phyloP scores from a whole-genome alignment of 306 rosid species.

The Casuarina equisetifolia region DNA sequence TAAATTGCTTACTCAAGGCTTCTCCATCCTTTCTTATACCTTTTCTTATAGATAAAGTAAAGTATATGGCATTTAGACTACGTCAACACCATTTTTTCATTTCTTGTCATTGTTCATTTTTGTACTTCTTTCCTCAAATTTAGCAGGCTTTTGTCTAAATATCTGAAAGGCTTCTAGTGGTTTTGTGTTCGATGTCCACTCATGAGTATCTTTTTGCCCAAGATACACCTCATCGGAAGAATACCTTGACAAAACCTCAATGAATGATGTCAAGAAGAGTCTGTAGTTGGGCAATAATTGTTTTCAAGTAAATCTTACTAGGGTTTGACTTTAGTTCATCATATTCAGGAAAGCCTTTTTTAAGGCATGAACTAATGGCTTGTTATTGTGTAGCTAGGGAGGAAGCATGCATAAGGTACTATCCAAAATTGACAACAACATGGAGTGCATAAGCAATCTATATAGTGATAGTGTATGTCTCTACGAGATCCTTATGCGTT shows the following conservation, averaged over 20 bases:
- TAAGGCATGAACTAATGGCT: conserved; percentile 49
- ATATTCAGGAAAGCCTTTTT: conserved; percentile 41
- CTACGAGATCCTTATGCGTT: conserved; percentile 33
- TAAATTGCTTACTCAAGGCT: too few relatives aligned
- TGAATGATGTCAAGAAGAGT: conserved; percentile 45
- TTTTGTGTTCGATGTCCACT: conserved; percentile 58
- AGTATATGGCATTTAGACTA: conserved; percentile 68
- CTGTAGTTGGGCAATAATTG: conserved; percentile 48
- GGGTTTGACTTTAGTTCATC: conserved; percentile 45
- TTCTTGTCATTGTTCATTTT: conserved; percentile 47
- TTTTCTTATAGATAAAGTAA: conserved; percentile 42
- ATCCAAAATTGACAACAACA: conserved; percentile 61
- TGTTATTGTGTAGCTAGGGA: conserved; percentile 44
- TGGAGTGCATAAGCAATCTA: conserved; percentile 66
- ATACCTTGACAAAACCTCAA: conserved; percentile 51
- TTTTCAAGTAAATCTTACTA: conserved; percentile 44
- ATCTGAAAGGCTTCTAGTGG: conserved; percentile 52
- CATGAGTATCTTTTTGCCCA: conserved; percentile 49
- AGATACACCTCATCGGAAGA: conserved; percentile 58
- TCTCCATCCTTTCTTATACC: too few relatives aligned
- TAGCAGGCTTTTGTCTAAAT: conserved; percentile 47
- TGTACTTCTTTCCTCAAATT: conserved; percentile 49
- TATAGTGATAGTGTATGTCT: conserved; percentile 48
- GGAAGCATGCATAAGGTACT: conserved; percentile 52
- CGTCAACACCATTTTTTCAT: conserved; percentile 61